Percentiles rank a stretch among this genome's conserved stretches.
These are phyloP conservation scores for Beauveria sp. DNA, from an alignment of 2,329 filamentous ascomycete genomes.

Conservation along the genomic window DNA sequence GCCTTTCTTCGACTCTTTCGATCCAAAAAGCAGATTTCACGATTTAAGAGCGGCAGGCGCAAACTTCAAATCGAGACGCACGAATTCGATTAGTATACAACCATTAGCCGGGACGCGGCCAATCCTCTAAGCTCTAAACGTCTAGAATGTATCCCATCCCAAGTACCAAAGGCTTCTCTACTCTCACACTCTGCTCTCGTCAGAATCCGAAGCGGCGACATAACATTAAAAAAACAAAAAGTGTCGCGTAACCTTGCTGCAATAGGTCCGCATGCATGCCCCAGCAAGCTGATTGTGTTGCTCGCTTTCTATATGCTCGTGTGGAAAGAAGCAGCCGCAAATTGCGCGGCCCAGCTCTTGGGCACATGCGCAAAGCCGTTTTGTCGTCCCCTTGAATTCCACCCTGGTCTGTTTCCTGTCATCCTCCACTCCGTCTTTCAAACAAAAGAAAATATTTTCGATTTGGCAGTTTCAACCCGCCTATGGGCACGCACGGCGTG, in stretches of 20 bases:
- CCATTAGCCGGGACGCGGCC: conserved; percentile 8
- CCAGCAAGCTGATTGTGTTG: not conserved
- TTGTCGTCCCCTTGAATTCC: not conserved
- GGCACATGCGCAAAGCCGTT: not conserved
- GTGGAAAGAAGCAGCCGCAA: not conserved
- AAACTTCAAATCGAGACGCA: not conserved
- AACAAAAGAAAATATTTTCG: conserved; percentile 12
- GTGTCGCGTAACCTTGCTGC: not conserved
- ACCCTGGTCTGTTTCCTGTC: conserved; percentile 8
- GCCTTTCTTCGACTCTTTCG: too few species aligned
- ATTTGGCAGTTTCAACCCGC: conserved; percentile 3
- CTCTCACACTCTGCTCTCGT: not conserved
- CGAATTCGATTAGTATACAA: conserved; percentile 11
- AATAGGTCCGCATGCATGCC: not conserved
- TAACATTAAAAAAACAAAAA: conserved; percentile 3
- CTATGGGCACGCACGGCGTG: not conserved
- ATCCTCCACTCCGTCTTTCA: conserved; percentile 3
- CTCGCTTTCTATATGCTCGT: conserved; percentile 4
- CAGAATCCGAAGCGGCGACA: conserved; percentile 1
- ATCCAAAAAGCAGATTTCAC: too few species aligned
- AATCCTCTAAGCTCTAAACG: conserved; percentile 11
- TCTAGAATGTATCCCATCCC: conserved; percentile 11
- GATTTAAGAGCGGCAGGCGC: too few species aligned
- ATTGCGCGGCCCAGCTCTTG: conserved; percentile 7
- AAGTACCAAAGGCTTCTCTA: not conserved